These are phyloP conservation scores for Penicillium olsonii DNA, from an alignment of 2,329 filamentous ascomycete species.

Conservation along the genomic window DNA sequence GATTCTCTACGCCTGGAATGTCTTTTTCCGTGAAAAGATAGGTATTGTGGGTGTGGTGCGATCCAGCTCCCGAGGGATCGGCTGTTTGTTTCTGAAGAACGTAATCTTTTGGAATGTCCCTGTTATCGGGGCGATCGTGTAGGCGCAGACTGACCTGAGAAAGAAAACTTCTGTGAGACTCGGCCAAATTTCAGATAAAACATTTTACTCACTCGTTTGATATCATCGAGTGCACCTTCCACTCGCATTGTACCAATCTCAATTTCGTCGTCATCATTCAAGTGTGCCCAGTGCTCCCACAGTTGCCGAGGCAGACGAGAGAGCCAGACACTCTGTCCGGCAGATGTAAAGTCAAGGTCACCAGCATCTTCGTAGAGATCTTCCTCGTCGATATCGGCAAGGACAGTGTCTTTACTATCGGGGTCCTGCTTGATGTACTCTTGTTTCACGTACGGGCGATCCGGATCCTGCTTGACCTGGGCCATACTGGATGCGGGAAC, in stretches of 20 bases:
- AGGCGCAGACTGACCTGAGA: constrained; percentile 69
- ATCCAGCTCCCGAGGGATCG: constrained; percentile 41
- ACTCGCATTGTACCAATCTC: constrained; percentile 73
- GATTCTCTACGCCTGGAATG: constrained; percentile 70
- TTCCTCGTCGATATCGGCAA: constrained; percentile 55
- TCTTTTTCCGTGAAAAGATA: constrained; percentile 95
- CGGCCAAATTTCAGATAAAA: not conserved
- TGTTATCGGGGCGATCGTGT: constrained; percentile 66
- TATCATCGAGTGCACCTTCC: constrained; percentile 56
- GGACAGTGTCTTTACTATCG: constrained; percentile 39
- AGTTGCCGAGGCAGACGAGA: constrained; percentile 77
- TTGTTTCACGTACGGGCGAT: constrained; percentile 42
- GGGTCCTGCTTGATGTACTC: constrained; percentile 47
- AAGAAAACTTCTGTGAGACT: constrained; percentile 27
- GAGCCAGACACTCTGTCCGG: constrained; percentile 62
- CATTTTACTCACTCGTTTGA: constrained; percentile 46
- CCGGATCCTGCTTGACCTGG: constrained; percentile 45
- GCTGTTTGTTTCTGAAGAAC: constrained; percentile 69
- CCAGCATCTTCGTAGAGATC: constrained; percentile 71
- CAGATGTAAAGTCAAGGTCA: constrained; percentile 60
- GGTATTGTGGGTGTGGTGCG: constrained; percentile 69
- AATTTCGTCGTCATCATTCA: constrained; percentile 80
- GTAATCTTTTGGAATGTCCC: constrained; percentile 83
- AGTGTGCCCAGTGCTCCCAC: constrained; percentile 74
- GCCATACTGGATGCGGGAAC: constrained; percentile 26